Percentiles rank a stretch among this genome's conserved stretches.
Conservation (phyloP, 306 rosid species). For the Cucumis melo region DNA sequence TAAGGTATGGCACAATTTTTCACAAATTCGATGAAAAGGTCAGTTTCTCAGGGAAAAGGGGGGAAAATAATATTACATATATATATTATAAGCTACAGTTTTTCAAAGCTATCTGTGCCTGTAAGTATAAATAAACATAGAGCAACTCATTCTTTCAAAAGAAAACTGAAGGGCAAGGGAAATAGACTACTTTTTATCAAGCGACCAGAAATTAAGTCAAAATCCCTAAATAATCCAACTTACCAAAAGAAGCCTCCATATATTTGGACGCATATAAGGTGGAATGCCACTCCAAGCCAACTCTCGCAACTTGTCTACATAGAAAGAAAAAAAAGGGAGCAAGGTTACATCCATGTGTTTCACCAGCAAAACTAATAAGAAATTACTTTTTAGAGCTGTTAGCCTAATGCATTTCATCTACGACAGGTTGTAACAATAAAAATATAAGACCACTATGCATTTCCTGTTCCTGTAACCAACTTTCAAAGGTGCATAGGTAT, state of each 20-base stretch:
- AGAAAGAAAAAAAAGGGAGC: not conserved
- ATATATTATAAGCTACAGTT: not conserved
- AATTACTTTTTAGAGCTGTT: not conserved
- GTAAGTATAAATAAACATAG: not conserved
- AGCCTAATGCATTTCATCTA: not conserved
- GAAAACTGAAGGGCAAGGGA: not conserved
- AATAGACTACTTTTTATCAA: not conserved
- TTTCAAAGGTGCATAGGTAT: not conserved
- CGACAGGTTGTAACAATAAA: not conserved
- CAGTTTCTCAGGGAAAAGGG: not conserved
- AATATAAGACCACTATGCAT: not conserved
- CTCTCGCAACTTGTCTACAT: conserved; percentile 75
- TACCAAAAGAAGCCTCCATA: conserved; percentile 97
- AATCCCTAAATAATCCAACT: conserved; percentile 14
- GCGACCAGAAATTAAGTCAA: not conserved
- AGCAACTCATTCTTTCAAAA: not conserved
- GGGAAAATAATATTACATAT: too few species aligned
- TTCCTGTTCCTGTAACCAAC: not conserved
- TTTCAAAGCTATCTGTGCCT: not conserved
- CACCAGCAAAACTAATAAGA: not conserved
- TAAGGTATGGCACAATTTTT: not conserved
- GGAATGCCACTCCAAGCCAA: conserved; percentile 94
- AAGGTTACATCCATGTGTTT: not conserved
- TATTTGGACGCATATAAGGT: conserved; percentile 84
- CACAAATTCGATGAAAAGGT: not conserved